Evolutionary conservation across 148 eudicot species (phyloP).

Genomic region (Agrostemma githago): DNA sequence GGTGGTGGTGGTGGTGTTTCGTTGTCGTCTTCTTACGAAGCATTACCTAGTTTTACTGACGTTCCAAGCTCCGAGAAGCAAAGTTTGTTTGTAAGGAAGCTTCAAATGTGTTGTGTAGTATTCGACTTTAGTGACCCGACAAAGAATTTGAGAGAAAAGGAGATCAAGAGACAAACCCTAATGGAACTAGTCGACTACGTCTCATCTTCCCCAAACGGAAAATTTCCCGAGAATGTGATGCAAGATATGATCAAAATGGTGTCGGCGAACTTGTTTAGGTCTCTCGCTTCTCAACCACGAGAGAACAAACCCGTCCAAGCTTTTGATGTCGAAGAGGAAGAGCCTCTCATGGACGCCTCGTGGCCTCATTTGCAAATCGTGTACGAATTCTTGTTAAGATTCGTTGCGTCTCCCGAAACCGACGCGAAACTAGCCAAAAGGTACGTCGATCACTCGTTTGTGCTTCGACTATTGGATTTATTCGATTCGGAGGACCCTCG

Average conservation of each 20-base stretch:
- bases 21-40: conserved; percentile 39
- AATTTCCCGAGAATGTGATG: conserved; percentile 51
- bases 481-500: conserved; percentile 84
- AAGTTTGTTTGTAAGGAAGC: conserved; percentile 43
- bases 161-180: conserved; percentile 56
- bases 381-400: conserved; percentile 55
- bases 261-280: conserved; percentile 54
- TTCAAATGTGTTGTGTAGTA: conserved; percentile 47
- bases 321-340: conserved; percentile 69
- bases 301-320: conserved; percentile 48
- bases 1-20: conserved; percentile 33
- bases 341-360: conserved; percentile 65
- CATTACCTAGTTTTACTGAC: conserved; percentile 62
- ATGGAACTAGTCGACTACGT: conserved; percentile 59
- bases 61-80: conserved; percentile 57
- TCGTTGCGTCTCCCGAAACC: conserved; percentile 60
- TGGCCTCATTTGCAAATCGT: conserved; percentile 72
- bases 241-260: conserved; percentile 60
- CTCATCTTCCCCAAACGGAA: conserved; percentile 39
- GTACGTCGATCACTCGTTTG: conserved; percentile 59
- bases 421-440: conserved; percentile 66
- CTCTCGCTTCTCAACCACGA: conserved; percentile 38
- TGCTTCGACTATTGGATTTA: conserved; percentile 53
- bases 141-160: conserved; percentile 54
- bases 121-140: conserved; percentile 56